Conservation (phyloP, 805 yeast genomes). For the Yarrowia sp. region DNA sequence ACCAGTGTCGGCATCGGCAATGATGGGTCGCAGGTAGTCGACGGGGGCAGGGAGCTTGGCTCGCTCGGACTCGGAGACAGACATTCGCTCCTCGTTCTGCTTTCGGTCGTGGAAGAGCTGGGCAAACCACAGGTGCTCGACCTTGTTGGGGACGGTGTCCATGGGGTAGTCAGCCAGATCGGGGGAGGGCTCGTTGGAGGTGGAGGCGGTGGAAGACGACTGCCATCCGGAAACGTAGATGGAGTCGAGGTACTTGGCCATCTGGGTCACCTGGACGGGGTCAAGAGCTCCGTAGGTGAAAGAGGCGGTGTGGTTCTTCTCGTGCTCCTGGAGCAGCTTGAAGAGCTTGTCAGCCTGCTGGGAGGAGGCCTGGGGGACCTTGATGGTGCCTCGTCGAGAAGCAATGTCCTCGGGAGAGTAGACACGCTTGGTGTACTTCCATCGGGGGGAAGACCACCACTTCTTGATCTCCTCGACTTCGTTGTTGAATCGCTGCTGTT, state of each 20-base stretch:
- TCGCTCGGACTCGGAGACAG: slow-evolving; percentile 67
- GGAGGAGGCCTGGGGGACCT: slow-evolving; percentile 76
- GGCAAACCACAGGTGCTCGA: slow-evolving; percentile 94
- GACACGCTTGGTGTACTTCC: slow-evolving; percentile 85
- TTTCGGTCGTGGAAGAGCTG: slow-evolving; percentile 97
- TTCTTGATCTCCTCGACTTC: slow-evolving; percentile 75
- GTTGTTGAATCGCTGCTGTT: slow-evolving; percentile 67
- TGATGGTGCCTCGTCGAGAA: slow-evolving; percentile 80
- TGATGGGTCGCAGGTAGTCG: slow-evolving; percentile 91
- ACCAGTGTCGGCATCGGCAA: slow-evolving; percentile 98
- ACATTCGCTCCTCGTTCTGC: slow-evolving; percentile 82
- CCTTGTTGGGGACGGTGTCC: slow-evolving; percentile 99
- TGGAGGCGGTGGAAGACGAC: slow-evolving; percentile 96
- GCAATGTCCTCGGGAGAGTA: slow-evolving; percentile 91
- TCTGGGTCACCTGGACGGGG: slow-evolving; percentile 93
- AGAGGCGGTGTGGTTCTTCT: slow-evolving; percentile 71
- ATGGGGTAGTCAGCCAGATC: slow-evolving; percentile 98
- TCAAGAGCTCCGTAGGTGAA: slow-evolving; percentile 96
- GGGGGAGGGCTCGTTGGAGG: slow-evolving; percentile 97
- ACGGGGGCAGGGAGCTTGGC: slow-evolving; percentile 67
- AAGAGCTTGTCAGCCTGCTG: slow-evolving; percentile 83
- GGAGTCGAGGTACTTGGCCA: slow-evolving; percentile 94
- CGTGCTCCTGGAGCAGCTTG: slow-evolving; percentile 73
- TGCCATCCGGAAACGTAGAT: slow-evolving; percentile 98
- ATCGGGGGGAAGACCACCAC: slow-evolving; percentile 96